These are phyloP conservation scores for Aristolochia contorta DNA, from an alignment of 164 flowering plant species.

Conservation along the genomic window DNA sequence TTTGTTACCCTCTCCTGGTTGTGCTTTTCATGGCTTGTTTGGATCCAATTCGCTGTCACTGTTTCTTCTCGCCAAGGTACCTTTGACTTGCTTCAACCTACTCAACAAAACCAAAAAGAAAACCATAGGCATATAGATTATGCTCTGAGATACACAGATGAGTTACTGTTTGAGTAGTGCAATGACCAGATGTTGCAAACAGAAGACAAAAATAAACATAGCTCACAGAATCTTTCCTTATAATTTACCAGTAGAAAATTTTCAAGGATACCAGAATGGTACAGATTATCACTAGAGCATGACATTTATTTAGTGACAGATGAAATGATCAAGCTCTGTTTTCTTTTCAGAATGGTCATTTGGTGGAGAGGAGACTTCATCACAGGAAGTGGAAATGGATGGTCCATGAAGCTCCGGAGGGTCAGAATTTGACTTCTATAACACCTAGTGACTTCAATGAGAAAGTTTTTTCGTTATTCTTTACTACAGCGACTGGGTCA, in stretches of 20 bases:
- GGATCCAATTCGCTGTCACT: slow-evolving; percentile 65
- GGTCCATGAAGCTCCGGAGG: slow-evolving; percentile 54
- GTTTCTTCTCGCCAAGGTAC: slow-evolving; percentile 71
- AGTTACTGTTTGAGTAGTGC: too few relatives aligned
- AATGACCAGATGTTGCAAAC: too few relatives aligned
- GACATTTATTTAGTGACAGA: neutral
- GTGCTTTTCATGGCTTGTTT: slow-evolving; percentile 31
- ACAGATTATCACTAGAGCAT: too few relatives aligned
- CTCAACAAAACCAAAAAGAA: neutral
- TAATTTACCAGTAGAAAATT: too few relatives aligned
- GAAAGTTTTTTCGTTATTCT: slow-evolving; percentile 34
- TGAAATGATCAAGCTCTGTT: neutral
- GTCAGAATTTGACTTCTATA: slow-evolving; percentile 49
- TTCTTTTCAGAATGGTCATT: slow-evolving; percentile 42
- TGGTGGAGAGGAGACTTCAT: slow-evolving; percentile 61
- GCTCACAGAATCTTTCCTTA: too few relatives aligned
- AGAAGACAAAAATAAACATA: too few relatives aligned
- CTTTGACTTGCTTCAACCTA: slow-evolving; percentile 3
- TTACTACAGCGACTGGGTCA: slow-evolving; percentile 57
- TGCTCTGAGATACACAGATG: too few relatives aligned
- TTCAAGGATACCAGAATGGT: too few relatives aligned
- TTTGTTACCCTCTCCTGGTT: slow-evolving; percentile 35
- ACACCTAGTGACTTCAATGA: slow-evolving; percentile 38
- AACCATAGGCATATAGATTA: neutral
- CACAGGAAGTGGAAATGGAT: slow-evolving; percentile 91